Evolutionary conservation across 106 monocot genomes (phyloP).

Genomic region (Apostasia ramifera): DNA sequence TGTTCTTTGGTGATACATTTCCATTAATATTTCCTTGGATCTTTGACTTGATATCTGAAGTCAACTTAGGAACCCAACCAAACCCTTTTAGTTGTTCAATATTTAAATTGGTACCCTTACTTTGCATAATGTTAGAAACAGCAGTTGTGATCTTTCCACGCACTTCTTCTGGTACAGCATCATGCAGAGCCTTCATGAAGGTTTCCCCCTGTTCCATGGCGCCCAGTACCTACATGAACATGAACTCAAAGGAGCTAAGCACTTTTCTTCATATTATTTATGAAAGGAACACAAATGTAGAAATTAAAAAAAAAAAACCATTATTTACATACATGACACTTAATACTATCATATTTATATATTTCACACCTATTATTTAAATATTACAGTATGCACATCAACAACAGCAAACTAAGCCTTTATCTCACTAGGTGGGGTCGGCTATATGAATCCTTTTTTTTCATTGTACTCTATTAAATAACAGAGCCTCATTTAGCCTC

Average conservation of each 20-base stretch:
- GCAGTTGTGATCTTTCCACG: slow-evolving; percentile 74
- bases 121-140: slow-evolving; percentile 61
- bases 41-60: slow-evolving; percentile 33
- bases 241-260: neutral
- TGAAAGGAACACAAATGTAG: neutral
- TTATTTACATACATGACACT: too few species aligned
- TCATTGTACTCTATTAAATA: too few species aligned
- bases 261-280: neutral
- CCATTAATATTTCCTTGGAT: slow-evolving; percentile 31
- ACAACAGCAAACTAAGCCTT: too few species aligned
- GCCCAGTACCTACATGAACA: slow-evolving; percentile 52
- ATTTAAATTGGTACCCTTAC: slow-evolving; percentile 51
- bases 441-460: too few species aligned
- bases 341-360: too few species aligned
- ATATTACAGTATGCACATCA: too few species aligned
- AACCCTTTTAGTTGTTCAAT: slow-evolving; percentile 34
- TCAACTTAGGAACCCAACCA: slow-evolving; percentile 35
- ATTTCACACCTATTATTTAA: too few species aligned
- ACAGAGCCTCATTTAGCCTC: too few species aligned
- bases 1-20: slow-evolving; percentile 15
- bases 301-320: too few species aligned
- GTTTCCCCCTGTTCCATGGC: slow-evolving; percentile 83
- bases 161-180: slow-evolving; percentile 90
- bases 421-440: too few species aligned
- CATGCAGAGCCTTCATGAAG: slow-evolving; percentile 86